Conservation (phyloP, 2,329 filamentous ascomycete species). For the Penicillium nordicum region DNA sequence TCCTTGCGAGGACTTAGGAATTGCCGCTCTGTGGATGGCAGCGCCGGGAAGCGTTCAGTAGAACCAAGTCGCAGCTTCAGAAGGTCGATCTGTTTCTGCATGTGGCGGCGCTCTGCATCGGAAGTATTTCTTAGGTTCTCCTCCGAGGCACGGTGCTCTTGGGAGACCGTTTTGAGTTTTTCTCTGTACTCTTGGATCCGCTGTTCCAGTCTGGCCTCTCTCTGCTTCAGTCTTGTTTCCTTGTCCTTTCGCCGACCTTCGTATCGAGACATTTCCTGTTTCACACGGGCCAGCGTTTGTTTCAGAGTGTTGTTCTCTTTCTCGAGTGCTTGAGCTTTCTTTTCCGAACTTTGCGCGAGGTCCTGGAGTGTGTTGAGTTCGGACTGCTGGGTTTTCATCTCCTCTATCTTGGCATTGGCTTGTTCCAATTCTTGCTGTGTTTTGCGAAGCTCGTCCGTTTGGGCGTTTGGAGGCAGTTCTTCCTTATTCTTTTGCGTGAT, state of each 20-base stretch:
- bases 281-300: slow-evolving; percentile 39
- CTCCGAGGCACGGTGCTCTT: slow-evolving; percentile 38
- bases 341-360: slow-evolving; percentile 39
- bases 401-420: slow-evolving; percentile 35
- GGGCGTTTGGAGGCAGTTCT: slow-evolving; percentile 15
- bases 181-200: slow-evolving; percentile 42
- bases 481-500: slow-evolving; percentile 21
- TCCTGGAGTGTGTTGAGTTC: slow-evolving; percentile 36
- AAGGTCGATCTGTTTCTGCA: slow-evolving; percentile 39
- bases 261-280: slow-evolving; percentile 43
- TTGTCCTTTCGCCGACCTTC: slow-evolving; percentile 43
- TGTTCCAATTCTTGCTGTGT: slow-evolving; percentile 35
- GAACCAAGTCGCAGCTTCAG: slow-evolving; percentile 33
- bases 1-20: slow-evolving; percentile 30
- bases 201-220: slow-evolving; percentile 39
- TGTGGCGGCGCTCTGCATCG: slow-evolving; percentile 37
- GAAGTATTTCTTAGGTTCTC: slow-evolving; percentile 33
- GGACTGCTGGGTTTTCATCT: slow-evolving; percentile 29
- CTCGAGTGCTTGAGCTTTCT: slow-evolving; percentile 40
- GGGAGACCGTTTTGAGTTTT: slow-evolving; percentile 34
- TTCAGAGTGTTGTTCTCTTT: slow-evolving; percentile 43
- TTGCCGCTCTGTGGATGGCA: slow-evolving; percentile 18
- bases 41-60: slow-evolving; percentile 26
- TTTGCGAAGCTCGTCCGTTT: slow-evolving; percentile 29
- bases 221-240: slow-evolving; percentile 41